Conservation (phyloP, 768 basidiomycete genomes). For the Russula vinacea region DNA sequence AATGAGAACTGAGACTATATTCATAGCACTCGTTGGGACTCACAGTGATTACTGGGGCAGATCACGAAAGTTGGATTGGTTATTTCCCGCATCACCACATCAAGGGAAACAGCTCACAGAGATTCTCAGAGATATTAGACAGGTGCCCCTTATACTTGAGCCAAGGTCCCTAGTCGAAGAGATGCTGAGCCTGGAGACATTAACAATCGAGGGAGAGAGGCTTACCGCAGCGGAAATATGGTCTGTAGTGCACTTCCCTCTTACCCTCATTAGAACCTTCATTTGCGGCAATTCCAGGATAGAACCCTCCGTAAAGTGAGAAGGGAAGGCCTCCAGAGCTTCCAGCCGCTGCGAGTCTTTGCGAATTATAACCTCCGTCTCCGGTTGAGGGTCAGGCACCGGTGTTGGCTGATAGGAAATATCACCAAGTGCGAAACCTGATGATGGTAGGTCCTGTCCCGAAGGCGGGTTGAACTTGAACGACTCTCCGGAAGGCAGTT, state of each 20-base stretch:
- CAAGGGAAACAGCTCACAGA: conserved; percentile 52
- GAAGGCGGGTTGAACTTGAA: conserved; percentile 85
- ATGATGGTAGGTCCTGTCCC: conserved; percentile 78
- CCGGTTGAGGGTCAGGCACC: conserved; percentile 68
- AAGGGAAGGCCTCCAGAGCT: conserved; percentile 77
- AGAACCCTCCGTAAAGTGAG: conserved; percentile 62
- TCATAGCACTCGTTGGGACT: conserved; percentile 22
- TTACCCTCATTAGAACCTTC: conserved; percentile 83
- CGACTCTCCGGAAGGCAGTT: conserved; percentile 60
- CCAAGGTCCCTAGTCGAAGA: conserved; percentile 76
- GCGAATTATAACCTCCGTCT: conserved; percentile 72
- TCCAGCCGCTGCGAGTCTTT: conserved; percentile 83
- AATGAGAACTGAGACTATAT: conserved; percentile 17
- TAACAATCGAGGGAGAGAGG: background rate
- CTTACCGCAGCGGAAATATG: conserved; percentile 94
- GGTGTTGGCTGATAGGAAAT: conserved; percentile 74
- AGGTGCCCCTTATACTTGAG: conserved; percentile 98
- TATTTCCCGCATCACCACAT: background rate
- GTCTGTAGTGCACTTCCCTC: conserved; percentile 99
- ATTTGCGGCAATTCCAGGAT: conserved; percentile 73
- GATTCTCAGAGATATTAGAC: conserved; percentile 94
- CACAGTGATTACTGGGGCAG: conserved; percentile 73
- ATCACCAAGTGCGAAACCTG: conserved; percentile 77
- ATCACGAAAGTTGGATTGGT: background rate
- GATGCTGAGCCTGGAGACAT: background rate